Conservation (phyloP, 176 grass and related monocot genomes). For the Typha latifolia region DNA sequence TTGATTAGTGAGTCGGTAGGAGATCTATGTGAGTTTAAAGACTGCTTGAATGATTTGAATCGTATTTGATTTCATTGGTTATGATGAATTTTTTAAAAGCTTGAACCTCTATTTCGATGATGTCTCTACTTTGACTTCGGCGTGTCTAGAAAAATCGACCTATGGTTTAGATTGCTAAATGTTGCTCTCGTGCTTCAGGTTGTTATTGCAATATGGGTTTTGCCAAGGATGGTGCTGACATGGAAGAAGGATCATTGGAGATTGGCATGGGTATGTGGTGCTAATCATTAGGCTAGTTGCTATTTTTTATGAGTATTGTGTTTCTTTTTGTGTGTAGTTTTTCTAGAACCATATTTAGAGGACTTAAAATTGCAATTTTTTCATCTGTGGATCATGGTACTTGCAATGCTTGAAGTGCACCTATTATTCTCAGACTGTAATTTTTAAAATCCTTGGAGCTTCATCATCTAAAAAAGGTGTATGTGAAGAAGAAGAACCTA, state of each 20-base stretch:
- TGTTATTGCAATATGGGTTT: conserved; percentile 49
- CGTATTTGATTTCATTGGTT: not conserved
- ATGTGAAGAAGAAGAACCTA: too few species aligned
- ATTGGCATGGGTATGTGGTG: conserved; percentile 59
- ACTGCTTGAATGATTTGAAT: not conserved
- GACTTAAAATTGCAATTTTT: not conserved
- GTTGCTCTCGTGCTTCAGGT: conserved; percentile 24
- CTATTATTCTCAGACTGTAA: not conserved
- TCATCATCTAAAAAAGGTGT: too few species aligned
- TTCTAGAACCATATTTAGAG: not conserved
- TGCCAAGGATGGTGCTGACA: conserved; percentile 33
- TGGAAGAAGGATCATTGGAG: conserved; percentile 73
- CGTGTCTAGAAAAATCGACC: not conserved
- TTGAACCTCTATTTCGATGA: not conserved
- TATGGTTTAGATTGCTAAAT: not conserved
- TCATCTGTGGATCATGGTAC: not conserved
- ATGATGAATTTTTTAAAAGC: not conserved
- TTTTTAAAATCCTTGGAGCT: not conserved
- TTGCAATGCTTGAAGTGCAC: not conserved
- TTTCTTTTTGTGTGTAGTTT: not conserved
- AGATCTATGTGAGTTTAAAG: not conserved
- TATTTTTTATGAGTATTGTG: conserved; percentile 5
- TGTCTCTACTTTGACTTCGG: not conserved
- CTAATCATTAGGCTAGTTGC: not conserved
- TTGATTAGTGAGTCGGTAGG: not conserved